Conservation (phyloP, 129 eudicot genomes). For the Escallonia herrerae region DNA sequence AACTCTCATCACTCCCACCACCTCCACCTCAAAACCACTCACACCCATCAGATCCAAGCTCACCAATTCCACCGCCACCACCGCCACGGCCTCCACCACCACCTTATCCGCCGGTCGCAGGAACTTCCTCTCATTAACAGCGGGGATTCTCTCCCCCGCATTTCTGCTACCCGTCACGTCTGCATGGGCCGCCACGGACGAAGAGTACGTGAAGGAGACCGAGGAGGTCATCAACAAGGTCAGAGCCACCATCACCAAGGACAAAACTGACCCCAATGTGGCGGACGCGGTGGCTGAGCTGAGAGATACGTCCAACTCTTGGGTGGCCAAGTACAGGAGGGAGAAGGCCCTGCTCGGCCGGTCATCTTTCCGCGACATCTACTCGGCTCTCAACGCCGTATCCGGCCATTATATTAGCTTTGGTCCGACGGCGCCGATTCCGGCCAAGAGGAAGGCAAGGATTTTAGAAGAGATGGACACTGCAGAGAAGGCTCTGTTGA, state of each 20-base stretch:
- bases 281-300: slow-evolving; percentile 81
- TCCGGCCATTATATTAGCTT: slow-evolving; percentile 94
- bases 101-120: slow-evolving; percentile 35
- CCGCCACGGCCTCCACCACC: slow-evolving; percentile 26
- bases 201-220: slow-evolving; percentile 76
- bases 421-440: slow-evolving; percentile 98
- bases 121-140: slow-evolving; percentile 30
- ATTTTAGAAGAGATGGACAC: slow-evolving; percentile 92
- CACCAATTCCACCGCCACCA: slow-evolving; percentile 34
- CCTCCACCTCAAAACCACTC: slow-evolving; percentile 65
- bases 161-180: slow-evolving; percentile 29
- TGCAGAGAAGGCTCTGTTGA: slow-evolving; percentile 81
- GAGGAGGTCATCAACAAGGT: slow-evolving; percentile 71
- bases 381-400: slow-evolving; percentile 91
- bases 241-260: slow-evolving; percentile 58
- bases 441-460: slow-evolving; percentile 82
- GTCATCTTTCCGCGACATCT: slow-evolving; percentile 81
- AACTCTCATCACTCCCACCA: slow-evolving; percentile 64
- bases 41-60: slow-evolving; percentile 39
- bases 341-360: slow-evolving; percentile 81
- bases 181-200: slow-evolving; percentile 60
- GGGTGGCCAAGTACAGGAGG: slow-evolving; percentile 96
- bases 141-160: slow-evolving; percentile 34
- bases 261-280: slow-evolving; percentile 66
- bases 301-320: slow-evolving; percentile 64